Conservation (phyloP, 2,329 filamentous ascomycete genomes). For the Hymenoscyphus fraxineus region DNA sequence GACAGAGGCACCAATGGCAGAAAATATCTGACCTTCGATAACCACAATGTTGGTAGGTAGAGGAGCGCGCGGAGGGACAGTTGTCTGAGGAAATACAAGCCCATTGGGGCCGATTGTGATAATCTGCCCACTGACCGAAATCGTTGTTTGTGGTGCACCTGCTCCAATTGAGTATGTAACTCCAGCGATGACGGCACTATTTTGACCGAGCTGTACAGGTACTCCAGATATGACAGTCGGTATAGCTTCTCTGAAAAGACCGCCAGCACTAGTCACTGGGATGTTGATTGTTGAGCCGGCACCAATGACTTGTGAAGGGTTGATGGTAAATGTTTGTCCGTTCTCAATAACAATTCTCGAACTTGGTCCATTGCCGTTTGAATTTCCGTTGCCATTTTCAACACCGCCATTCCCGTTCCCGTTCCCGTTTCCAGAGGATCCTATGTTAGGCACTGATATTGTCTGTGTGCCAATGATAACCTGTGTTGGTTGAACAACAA, state of each 20-base stretch:
- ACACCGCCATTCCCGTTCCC: background rate
- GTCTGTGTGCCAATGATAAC: slow-evolving; percentile 27
- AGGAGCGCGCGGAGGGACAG: slow-evolving; percentile 17
- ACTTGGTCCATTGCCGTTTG: background rate
- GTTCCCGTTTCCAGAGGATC: background rate
- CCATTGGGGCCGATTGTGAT: slow-evolving; percentile 27
- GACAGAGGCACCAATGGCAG: slow-evolving; percentile 22
- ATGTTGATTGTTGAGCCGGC: slow-evolving; percentile 22
- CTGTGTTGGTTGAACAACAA: slow-evolving; percentile 23
- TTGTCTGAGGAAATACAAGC: slow-evolving; percentile 24
- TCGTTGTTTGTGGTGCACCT: slow-evolving; percentile 22
- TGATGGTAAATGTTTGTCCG: slow-evolving; percentile 28
- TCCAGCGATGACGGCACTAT: slow-evolving; percentile 21
- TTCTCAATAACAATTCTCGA: slow-evolving; percentile 22
- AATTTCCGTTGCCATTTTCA: slow-evolving; percentile 1
- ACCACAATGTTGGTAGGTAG: slow-evolving; percentile 26
- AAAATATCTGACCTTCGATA: slow-evolving; percentile 23
- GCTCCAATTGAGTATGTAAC: slow-evolving; percentile 24
- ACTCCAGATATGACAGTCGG: slow-evolving; percentile 25
- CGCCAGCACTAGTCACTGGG: slow-evolving; percentile 17
- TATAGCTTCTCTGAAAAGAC: slow-evolving; percentile 9
- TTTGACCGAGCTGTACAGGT: slow-evolving; percentile 18
- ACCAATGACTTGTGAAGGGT: slow-evolving; percentile 27
- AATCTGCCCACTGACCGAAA: slow-evolving; percentile 23
- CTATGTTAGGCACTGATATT: slow-evolving; percentile 14